Base-by-base conservation (phyloP, 139 green algal species). In the Protoeuglena noctilucae region DNA sequence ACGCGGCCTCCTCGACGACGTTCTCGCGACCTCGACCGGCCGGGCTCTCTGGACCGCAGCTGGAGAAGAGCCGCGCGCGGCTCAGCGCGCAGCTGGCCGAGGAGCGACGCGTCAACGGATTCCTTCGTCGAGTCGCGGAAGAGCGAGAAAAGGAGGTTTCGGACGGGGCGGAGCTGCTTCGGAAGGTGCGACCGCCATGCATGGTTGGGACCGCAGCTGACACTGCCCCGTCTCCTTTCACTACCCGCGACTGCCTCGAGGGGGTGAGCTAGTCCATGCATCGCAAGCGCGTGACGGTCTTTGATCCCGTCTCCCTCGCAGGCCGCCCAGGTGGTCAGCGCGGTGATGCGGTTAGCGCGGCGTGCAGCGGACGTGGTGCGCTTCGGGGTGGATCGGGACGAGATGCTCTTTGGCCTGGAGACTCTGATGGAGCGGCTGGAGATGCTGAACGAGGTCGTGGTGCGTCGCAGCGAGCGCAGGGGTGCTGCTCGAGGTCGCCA, bases 371-470 rank as follows among this genome's bases (percentile, higher is more conserved):
- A 43, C 34, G 34, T 7, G 9, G 34, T 12, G 9, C 9, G 12
- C 9, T 43, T 43, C 34, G 34, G 34, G 34, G 34, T 43, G 34
- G 34, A 43, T 12, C 34, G 9, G 34, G 72, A 92, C 58, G 74
- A 82, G 18, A 74, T 79, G 1, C 73, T 68, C 9, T 81, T 86
- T 51, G 57, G 30, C 18, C 59, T 57, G 1, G 28, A 39, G 3
- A 61, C 78, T 5, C 60, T 89, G 2, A 30, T 53, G 7, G 23
- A 19, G 1, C 64, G 65, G 43, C 67, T 73, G 46, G 59, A 67
- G 61, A 43, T 43, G 9, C 34, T 43, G 34, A 43, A 12, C 7
- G 34, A 43, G 34, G 34, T 43, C 9, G 9, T 7, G 9, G 34
- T 12, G 9, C 34, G 34, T 43, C 34, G 7, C 9, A 7, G 12